Evolutionary conservation across 108 stramenopile species (phyloP), one percentile per base, ranked within the genome.

Genomic region (Bacterosira constricta): DNA sequence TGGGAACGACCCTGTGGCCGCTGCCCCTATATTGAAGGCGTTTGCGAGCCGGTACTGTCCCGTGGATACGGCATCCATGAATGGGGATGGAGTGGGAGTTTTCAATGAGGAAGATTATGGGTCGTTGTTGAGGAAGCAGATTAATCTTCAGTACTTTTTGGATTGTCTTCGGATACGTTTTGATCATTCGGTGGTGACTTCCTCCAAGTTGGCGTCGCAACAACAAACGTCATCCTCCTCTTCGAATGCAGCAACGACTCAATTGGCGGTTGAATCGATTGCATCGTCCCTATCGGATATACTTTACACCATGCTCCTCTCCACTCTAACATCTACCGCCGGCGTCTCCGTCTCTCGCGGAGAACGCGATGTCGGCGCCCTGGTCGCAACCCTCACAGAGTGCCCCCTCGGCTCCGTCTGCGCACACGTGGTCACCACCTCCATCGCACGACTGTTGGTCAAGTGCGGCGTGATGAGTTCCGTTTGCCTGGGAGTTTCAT

Each of bases 91-190:
- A 36, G 35, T 15, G 0, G 11, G 27, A n/a, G 17, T 23, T 15
- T 64, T 67, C 4, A 55, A 57, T 17, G 63, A 44, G 20, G 61
- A 62, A 23, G 63, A 64, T 18, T 84, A 84, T 38, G 83, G 83
- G 5, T 54, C 42, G 9, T 50, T 95, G 15, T 25, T 95, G 37
- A 72, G 94, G 27, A 88, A 85, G 71, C 91, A 95, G 62, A 76
- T 93, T 8, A 87, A 89, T 51, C 82, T 93, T 6, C 94, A 95
- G 63, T 88, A 78, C 49, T 86, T 93, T 65, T 80, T 95, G 76
- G 94, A 95, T 71, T 73, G 56, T 21, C 64, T 95, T 13, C 67
- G 83, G 12, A 59, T 83, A 52, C 79, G 85, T 12, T 82, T 91
- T 41, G 69, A 83, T 15, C 45, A 68, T 46, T 68, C 71, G 15